A percentile compares a stretch with the other conserved stretches of the same genome.
Evolutionary conservation across 192 early-diverging fungal species (phyloP).

Genomic region (Entomortierella parvispora): DNA sequence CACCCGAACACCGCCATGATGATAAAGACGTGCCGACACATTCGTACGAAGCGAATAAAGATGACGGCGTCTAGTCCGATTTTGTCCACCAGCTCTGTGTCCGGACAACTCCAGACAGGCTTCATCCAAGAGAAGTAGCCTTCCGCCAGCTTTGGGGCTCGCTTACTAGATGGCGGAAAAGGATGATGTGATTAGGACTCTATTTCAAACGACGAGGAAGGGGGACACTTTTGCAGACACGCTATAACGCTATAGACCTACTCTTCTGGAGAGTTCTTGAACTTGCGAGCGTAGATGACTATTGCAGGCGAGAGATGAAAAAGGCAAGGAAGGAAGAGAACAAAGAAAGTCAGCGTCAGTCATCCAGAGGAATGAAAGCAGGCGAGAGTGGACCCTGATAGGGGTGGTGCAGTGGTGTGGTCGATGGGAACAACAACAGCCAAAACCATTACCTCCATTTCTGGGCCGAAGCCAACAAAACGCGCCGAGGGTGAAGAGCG

Average conservation of each 20-base stretch:
- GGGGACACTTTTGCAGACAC: neutral
- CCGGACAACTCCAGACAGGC: conserved; percentile 65
- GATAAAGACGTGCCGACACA: conserved; percentile 67
- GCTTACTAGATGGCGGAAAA: conserved; percentile 42
- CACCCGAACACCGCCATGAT: conserved; percentile 67
- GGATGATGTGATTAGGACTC: neutral
- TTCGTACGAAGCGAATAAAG: conserved; percentile 72
- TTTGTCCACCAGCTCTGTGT: conserved; percentile 68
- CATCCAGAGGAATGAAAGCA: too few relatives aligned
- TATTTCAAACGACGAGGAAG: too few relatives aligned
- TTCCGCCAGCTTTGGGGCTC: conserved; percentile 69
- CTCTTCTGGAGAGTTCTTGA: conserved; percentile 34
- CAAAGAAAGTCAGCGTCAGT: too few relatives aligned
- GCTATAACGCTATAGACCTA: conserved; percentile 16
- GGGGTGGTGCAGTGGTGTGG: too few relatives aligned
- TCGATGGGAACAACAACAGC: too few relatives aligned
- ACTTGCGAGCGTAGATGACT: conserved; percentile 52
- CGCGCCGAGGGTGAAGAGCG: conserved; percentile 36
- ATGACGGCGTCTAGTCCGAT: conserved; percentile 79
- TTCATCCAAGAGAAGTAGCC: conserved; percentile 75
- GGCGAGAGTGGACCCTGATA: too few relatives aligned
- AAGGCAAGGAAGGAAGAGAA: too few relatives aligned
- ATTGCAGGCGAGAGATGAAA: neutral
- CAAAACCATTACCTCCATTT: conserved; percentile 45
- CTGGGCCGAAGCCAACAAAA: conserved; percentile 48